Conservation (phyloP, 306 rosid species). For the Vigna hirtella region DNA sequence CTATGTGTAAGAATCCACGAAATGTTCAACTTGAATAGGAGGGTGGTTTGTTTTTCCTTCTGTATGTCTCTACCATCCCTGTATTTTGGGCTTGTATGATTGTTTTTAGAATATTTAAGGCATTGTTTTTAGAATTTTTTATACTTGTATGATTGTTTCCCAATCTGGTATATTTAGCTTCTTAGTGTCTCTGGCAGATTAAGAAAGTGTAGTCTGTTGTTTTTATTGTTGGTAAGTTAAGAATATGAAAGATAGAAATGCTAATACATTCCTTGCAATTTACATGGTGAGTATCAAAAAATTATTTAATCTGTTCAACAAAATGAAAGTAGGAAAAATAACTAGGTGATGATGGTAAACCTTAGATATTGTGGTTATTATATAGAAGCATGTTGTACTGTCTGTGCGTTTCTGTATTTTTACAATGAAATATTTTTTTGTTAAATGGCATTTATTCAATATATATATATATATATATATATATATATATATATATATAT, state of each 20-base stretch:
- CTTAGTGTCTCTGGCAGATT: slow-evolving; percentile 7
- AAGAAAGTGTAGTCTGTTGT: not conserved
- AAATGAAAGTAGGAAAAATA: not conserved
- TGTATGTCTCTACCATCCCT: not conserved
- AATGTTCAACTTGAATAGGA: not conserved
- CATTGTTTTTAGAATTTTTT: not conserved
- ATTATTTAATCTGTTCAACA: slow-evolving; percentile 11
- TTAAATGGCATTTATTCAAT: too few relatives aligned
- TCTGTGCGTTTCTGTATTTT: slow-evolving; percentile 14
- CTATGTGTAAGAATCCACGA: not conserved
- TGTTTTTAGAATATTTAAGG: too few relatives aligned
- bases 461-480: too few relatives aligned
- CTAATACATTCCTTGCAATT: slow-evolving; percentile 11
- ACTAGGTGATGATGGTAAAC: not conserved
- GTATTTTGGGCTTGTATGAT: too few relatives aligned
- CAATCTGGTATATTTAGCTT: not conserved
- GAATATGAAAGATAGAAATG: not conserved
- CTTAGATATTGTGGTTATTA: not conserved
- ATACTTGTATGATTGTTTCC: not conserved
- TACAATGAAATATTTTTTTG: not conserved
- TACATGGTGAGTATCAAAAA: not conserved
- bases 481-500: too few relatives aligned
- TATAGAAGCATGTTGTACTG: not conserved
- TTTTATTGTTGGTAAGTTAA: not conserved
- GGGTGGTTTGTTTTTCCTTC: not conserved